Conservation (phyloP, 1,284 basidiomycete species). For the Sphagnurus paluster region DNA sequence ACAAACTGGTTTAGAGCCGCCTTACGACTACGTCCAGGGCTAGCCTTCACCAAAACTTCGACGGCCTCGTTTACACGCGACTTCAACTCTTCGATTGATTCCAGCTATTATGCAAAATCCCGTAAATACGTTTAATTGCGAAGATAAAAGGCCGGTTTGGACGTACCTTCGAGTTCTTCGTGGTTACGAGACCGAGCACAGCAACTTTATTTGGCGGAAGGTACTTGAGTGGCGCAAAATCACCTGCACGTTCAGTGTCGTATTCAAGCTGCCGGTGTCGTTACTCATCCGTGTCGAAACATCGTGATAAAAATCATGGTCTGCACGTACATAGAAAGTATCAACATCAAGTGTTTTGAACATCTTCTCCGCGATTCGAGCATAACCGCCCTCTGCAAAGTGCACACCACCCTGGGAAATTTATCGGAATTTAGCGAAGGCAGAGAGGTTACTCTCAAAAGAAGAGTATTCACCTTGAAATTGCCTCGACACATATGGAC, state of each 20-base stretch:
- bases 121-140: neutral
- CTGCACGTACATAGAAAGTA: constrained; percentile 59
- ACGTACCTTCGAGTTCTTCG: constrained; percentile 61
- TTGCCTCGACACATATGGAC: constrained; percentile 83
- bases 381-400: constrained; percentile 76
- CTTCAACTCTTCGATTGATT: constrained; percentile 60
- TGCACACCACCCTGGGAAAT: constrained; percentile 51
- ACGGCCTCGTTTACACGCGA: constrained; percentile 67
- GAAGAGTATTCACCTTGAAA: constrained; percentile 48
- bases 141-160: neutral
- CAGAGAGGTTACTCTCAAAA: neutral
- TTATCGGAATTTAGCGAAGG: neutral
- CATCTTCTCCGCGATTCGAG: constrained; percentile 71
- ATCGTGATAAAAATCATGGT: neutral
- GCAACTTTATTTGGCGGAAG: constrained; percentile 69
- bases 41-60: constrained; percentile 51
- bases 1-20: constrained; percentile 62
- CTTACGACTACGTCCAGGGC: constrained; percentile 50
- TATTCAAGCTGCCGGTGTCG: constrained; percentile 61
- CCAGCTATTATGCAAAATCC: constrained; percentile 46
- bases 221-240: constrained; percentile 66
- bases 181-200: constrained; percentile 75
- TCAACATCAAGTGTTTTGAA: constrained; percentile 77
- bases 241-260: constrained; percentile 72
- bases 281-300: neutral